Evolutionary conservation across 2,329 filamentous ascomycete genomes (phyloP), one percentile per base, ranked within the genome.

Genomic region (Alternaria conjuncta): DNA sequence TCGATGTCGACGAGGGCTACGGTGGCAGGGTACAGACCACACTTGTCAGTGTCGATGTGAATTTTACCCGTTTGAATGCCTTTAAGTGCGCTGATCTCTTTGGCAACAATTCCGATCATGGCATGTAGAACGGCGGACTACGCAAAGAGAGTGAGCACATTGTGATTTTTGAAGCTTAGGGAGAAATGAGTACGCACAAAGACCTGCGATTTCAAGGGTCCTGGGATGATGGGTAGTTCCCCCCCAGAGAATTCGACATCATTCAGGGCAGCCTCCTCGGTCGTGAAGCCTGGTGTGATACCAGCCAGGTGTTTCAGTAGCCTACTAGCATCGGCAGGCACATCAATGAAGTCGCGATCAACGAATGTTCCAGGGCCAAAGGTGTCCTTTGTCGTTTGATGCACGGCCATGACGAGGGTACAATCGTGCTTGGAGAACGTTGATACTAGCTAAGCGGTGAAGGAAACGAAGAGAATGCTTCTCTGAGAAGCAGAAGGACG

Each of bases 121-220:
- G 78, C 81, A 56, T 84, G 81, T 4, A 84, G 68, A 15, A 79
- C 82, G 6, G 82, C 80, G 5, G 80, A 36, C 32, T 36, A 36
- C 32, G 32, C 32, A 36, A 36, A 36, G 32, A n/a, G 15, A n/a
- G 32, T 36, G 32, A 36, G 32, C 32, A 36, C 15, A 36, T 36
- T 3, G 32, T 36, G 32, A 36, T 9, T 36, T n/a, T 36, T 36
- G 32, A 5, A 36, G 4, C 10, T 36, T 36, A n/a, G 32, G 15
- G 32, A 36, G 32, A 8, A 36, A 36, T 36, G 32, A n/a, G 32
- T n/a, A 36, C 32, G 32, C 32, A 36, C 72, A 5, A 83, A 73
- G 3, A 79, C 78, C n/a, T 79, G 78, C 1, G 81, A 75, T 64
- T 84, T 84, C 57, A 84, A 79, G 3, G 82, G 82, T 1, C 82